phyloP scores from a whole-genome alignment of 805 yeast genomes.

The Yarrowia sp. region DNA sequence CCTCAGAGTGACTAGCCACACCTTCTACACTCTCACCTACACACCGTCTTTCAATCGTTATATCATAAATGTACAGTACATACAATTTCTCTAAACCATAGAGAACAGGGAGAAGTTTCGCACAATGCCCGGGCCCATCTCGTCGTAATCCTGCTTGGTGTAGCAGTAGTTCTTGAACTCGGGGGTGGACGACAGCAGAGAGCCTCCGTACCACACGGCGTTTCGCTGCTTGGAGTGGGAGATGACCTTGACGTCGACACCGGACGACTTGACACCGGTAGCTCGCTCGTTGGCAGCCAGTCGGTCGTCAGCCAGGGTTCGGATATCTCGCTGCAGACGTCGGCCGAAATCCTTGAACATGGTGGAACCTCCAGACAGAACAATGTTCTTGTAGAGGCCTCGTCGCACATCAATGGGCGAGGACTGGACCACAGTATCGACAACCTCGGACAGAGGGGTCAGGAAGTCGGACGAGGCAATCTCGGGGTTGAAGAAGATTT shows the following conservation, averaged over 20 bases:
- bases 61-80: slow-evolving; percentile 32
- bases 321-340: slow-evolving; percentile 93
- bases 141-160: slow-evolving; percentile 97
- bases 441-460: slow-evolving; percentile 95
- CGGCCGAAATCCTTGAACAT: slow-evolving; percentile 99
- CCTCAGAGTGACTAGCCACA: no score
- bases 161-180: slow-evolving; percentile 96
- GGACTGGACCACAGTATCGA: slow-evolving; percentile 92
- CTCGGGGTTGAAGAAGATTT: slow-evolving; percentile 97
- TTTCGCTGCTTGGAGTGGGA: slow-evolving; percentile 96
- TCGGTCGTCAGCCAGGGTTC: slow-evolving; percentile 85
- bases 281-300: slow-evolving; percentile 79
- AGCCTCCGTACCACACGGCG: slow-evolving; percentile 99
- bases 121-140: slow-evolving; percentile 96
- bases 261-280: slow-evolving; percentile 79
- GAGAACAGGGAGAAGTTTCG: slow-evolving; percentile 95
- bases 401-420: slow-evolving; percentile 98
- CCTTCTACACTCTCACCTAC: not conserved
- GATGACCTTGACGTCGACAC: slow-evolving; percentile 96
- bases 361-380: slow-evolving; percentile 95
- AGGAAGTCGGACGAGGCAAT: slow-evolving; percentile 93
- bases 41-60: slow-evolving; percentile 4
- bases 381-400: slow-evolving; percentile 93
- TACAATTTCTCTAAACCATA: slow-evolving; percentile 59
- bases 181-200: slow-evolving; percentile 93